A percentile compares a stretch with the other conserved stretches of the same genome.
These are phyloP conservation scores for Maudiozyma barnettii DNA, from an alignment of 805 yeast species.

Conservation along the genomic window DNA sequence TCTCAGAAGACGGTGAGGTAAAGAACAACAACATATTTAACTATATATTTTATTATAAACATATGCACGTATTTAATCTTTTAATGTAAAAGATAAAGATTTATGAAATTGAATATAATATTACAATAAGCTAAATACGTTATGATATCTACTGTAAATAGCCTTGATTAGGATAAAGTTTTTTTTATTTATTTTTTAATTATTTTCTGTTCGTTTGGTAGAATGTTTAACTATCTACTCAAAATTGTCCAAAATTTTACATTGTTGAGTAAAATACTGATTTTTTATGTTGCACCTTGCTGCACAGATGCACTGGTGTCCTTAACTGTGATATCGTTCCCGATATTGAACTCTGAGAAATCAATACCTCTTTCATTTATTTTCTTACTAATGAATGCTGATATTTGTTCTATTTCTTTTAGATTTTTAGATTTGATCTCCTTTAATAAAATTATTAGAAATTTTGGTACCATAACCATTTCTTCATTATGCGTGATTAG, in stretches of 20 bases:
- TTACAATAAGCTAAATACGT: not conserved
- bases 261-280: too few relatives aligned
- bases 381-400: slow-evolving; percentile 10
- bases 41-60: too few relatives aligned
- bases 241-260: not conserved
- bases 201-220: too few relatives aligned
- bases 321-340: slow-evolving; percentile 17
- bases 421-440: slow-evolving; percentile 16
- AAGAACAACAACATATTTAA: too few relatives aligned
- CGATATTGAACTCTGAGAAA: slow-evolving; percentile 21
- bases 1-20: too few relatives aligned
- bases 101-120: not conserved
- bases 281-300: slow-evolving; percentile 4
- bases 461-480: slow-evolving; percentile 66
- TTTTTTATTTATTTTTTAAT: too few relatives aligned
- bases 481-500: slow-evolving; percentile 76
- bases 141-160: not conserved
- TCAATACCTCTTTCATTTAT: slow-evolving; percentile 12
- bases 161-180: not conserved
- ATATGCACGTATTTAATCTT: too few relatives aligned
- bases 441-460: slow-evolving; percentile 42
- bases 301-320: slow-evolving; percentile 19
- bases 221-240: not conserved
- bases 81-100: not conserved
- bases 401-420: slow-evolving; percentile 12